Evolutionary conservation across 495 filamentous ascomycete species (phyloP).

Genomic region (Trypethelium eluteriae): DNA sequence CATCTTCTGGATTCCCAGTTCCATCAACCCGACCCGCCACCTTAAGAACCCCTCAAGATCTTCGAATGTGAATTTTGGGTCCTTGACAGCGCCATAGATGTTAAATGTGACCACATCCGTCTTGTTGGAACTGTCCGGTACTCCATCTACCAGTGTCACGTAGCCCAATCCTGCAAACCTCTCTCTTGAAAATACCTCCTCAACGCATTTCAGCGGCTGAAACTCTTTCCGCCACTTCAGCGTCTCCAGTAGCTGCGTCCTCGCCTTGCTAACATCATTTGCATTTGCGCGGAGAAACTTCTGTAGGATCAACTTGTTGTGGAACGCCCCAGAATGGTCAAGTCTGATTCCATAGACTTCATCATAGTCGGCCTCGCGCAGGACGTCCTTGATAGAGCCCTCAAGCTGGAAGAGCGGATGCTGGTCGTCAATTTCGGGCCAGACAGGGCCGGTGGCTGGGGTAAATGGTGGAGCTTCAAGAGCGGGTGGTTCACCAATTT

Average conservation of each 20-base stretch:
- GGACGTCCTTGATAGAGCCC: constrained; percentile 33
- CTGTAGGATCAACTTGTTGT: constrained; percentile 59
- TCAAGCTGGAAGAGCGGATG: constrained; percentile 29
- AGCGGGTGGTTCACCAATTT: constrained; percentile 1
- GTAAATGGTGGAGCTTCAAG: constrained; percentile 6
- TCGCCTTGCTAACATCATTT: constrained; percentile 61
- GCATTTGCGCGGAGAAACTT: constrained; percentile 88
- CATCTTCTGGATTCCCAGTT: constrained; percentile 64
- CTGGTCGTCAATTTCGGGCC: constrained; percentile 13
- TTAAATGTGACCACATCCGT: constrained; percentile 64
- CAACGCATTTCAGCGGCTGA: constrained; percentile 41
- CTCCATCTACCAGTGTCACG: constrained; percentile 41
- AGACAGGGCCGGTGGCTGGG: neutral
- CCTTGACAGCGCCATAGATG: constrained; percentile 72
- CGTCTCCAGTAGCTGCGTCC: constrained; percentile 66
- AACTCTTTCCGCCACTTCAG: constrained; percentile 70
- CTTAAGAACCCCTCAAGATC: constrained; percentile 55
- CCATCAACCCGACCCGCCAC: constrained; percentile 84
- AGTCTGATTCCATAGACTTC: constrained; percentile 75
- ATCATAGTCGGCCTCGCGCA: constrained; percentile 45
- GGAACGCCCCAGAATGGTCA: constrained; percentile 27
- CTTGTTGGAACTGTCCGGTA: constrained; percentile 36
- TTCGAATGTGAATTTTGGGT: constrained; percentile 63
- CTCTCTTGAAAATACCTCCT: constrained; percentile 40
- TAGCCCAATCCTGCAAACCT: constrained; percentile 56